Evolutionary conservation across 192 early-diverging fungal species (phyloP), one percentile per base, ranked within the genome.

Genomic region (Backusella australiensis): DNA sequence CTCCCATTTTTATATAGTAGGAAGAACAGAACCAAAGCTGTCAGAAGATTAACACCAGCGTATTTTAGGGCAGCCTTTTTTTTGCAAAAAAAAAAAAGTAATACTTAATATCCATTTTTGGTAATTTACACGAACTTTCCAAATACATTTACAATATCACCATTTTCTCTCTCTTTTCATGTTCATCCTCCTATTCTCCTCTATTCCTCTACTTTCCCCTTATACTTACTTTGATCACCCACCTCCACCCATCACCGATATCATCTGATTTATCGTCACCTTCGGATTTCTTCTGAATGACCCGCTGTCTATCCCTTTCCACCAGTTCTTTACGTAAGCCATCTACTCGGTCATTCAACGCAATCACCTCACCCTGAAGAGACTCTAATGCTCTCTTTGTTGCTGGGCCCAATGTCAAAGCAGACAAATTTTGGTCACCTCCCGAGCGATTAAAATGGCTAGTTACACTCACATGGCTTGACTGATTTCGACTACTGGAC

Each of bases 361-460:
- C 76, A 63, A 80, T 41, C 4, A 83, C 73, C 46, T 83, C 82
- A 8, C 73, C 36, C 49, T 83, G 82, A 7, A 83, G 42, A 26
- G 76, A 75, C 49, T 83, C 78, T 19, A 83, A 44, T 11, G 82
- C 82, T 35, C 82, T 44, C 59, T 80, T 80, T 26, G 82, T 80
- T 9, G 82, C 76, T 6, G 82, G 75, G 0, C 78, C 78, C 34
- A 83, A 49, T 49, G 74, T 44, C 26, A 49, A 36, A 46, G 39
- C 23, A 6, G 70, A n/a, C 7, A 17, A 7, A 36, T 68, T 35
- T 5, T 68, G 67, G 67, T 68, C 67, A 34, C 35, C 35, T 36
- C 9, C 19, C 7, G 67, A 32, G 7, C 67, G 67, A 34, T 35
- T 36, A 35, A 36, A 35, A 68, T 68, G 67, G 35, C 35, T 68